Evolutionary conservation across 305 asterid species (phyloP), one percentile per base, ranked within the genome.

Genomic region (Fraxinus albicans): DNA sequence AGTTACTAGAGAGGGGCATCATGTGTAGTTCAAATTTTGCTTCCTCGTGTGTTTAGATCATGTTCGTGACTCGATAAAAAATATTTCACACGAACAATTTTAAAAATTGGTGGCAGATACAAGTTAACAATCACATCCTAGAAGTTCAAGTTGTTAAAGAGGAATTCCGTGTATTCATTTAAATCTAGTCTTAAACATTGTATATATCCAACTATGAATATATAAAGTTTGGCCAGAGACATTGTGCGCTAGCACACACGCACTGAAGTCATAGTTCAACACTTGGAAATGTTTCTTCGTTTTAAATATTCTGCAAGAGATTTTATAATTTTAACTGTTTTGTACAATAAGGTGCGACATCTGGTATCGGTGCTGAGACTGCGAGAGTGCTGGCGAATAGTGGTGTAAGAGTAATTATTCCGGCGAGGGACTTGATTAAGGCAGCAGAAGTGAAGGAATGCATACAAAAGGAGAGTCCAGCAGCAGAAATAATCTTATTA

Each of bases 361-460:
- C 98, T 3, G 98, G 99, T 1, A 95, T 95, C 6, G 99, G 99
- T 0, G 95, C 93, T 0, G 99, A 95, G 85, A 95, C 99, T 0
- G 99, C 98, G 17, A 88, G 96, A 81, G 98, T 92, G 80, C 80
- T 95, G 79, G 98, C 95, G 50, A 91, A 87, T 88, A 92, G 90
- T 38, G 98, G 98, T 5, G 96, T 95, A 72, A 86, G 93, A 82
- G 85, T 95, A 44, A 88, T 94, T 19, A 91, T 95, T n/a, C 93
- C 97, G 21, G 97, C 98, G 80, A 94, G 98, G 83, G 90, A 94
- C 84, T 13, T 94, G 78, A 86, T 55, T 82, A 94, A 93, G 83
- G 98, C 97, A 44, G 89, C 86, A 8, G 78, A 79, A 13, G 93
- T 94, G 81, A 95, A 92, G 90, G 91, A 90, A 69, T 76, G 38